Base-by-base conservation (phyloP, 2,329 filamentous ascomycete genomes). In the Alternaria brassicicola region DNA sequence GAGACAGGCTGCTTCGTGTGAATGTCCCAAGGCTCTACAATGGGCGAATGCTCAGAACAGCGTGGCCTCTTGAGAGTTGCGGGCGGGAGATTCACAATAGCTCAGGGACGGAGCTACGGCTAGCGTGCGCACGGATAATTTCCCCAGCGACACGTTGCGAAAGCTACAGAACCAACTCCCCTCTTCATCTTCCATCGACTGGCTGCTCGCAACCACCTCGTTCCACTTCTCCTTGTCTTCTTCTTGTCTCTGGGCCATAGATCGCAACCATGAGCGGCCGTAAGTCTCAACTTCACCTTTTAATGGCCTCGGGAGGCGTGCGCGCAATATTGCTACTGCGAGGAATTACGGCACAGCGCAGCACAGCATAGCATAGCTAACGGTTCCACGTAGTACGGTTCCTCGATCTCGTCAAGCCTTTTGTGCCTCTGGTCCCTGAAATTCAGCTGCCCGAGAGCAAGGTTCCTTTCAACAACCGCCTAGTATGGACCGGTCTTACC, bases 351-450 rank as follows among this genome's bases (percentile, higher is more conserved):
- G 51, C 55, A 45, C 55, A 49, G 36, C 38, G 38, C 38, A 47
- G 31, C 43, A 59, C 30, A 49, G 36, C 38, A 31, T 31, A 47
- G 31, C 43, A 59, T 31, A 57, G 60, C 73, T 72, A 65, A 74
- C 66, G 47, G 62, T 62, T 58, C 60, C 55, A 43, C 64, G 63
- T 69, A 98, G 94, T 99, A 83, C 93, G 95, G 81, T 99, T 99
- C 80, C 94, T 99, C 85, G 95, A 99, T 83, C 88, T 98, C 80
- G 95, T 99, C 85, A 99, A 99, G 84, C 95, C 95, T 78, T 99
- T 99, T 81, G 92, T 96, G 86, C 94, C 95, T 85, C 93, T 98
- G 88, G 91, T 99, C 80, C 95, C 95, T 78, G 95, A 99, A 90
- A 95, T 99, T 55, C 70, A 73, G 67, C 70, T 77, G 51, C 95